Percentiles rank a stretch among this genome's conserved stretches.
phyloP scores from a whole-genome alignment of 345 rosid genomes.

The Turritis glabra region DNA sequence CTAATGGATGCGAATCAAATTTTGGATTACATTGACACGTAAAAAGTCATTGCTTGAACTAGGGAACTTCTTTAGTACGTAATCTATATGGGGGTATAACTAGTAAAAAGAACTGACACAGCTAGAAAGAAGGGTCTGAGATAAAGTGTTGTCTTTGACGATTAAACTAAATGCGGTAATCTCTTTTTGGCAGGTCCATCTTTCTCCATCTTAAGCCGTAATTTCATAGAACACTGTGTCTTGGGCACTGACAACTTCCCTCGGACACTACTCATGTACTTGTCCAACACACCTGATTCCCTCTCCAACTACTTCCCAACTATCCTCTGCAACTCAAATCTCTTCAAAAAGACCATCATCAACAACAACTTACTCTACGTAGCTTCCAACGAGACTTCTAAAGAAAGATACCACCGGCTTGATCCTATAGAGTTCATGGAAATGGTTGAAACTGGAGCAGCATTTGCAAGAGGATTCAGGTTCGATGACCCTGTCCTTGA shows the following conservation, averaged over 20 bases:
- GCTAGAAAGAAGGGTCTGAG: neutral
- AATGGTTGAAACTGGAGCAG: slow-evolving; percentile 81
- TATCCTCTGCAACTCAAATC: slow-evolving; percentile 67
- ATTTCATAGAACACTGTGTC: slow-evolving; percentile 73
- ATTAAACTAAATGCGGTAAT: slow-evolving; percentile 3
- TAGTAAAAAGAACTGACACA: neutral
- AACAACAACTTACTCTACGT: slow-evolving; percentile 69
- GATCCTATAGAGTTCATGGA: slow-evolving; percentile 60
- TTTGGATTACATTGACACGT: neutral
- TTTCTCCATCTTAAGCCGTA: slow-evolving; percentile 70
- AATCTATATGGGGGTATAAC: neutral
- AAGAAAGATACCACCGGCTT: slow-evolving; percentile 45
- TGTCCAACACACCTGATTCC: slow-evolving; percentile 76
- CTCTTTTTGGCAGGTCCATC: slow-evolving; percentile 64
- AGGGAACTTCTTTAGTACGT: neutral
- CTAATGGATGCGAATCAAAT: neutral
- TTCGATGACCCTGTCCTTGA: slow-evolving; percentile 63
- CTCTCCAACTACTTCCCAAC: slow-evolving; percentile 80
- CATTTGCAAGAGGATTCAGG: slow-evolving; percentile 65
- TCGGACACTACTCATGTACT: slow-evolving; percentile 87
- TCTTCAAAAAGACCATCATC: slow-evolving; percentile 60
- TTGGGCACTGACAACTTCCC: slow-evolving; percentile 90
- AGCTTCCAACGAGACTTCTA: slow-evolving; percentile 49
- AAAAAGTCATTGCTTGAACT: neutral
- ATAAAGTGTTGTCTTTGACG: neutral